Conservation (phyloP, 2,329 filamentous ascomycete species). For the Colletotrichum tofieldiae region DNA sequence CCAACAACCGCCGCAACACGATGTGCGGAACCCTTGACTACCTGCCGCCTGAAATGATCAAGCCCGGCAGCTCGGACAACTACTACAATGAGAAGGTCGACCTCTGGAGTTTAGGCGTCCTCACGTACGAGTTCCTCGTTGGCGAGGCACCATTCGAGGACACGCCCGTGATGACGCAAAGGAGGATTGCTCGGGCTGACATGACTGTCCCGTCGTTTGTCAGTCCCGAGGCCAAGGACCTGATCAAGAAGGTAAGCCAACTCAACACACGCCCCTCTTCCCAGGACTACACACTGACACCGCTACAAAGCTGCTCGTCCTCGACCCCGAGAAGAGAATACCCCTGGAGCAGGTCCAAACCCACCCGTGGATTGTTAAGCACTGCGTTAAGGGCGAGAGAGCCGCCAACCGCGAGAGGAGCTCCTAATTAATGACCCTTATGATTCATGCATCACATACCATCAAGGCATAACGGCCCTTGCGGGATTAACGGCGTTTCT, state of each 20-base stretch:
- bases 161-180: conserved; percentile 92
- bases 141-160: conserved; percentile 98
- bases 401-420: conserved; percentile 66
- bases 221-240: conserved; percentile 88
- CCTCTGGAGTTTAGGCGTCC: conserved; percentile 93
- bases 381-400: conserved; percentile 81
- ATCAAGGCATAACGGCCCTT: conserved; percentile 42
- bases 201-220: conserved; percentile 95
- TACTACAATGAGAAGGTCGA: conserved; percentile 97
- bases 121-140: conserved; percentile 96
- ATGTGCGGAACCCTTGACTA: conserved; percentile 99
- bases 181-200: conserved; percentile 88
- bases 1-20: conserved; percentile 92
- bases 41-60: conserved; percentile 97
- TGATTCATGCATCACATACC: conserved; percentile 44
- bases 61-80: conserved; percentile 84
- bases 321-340: conserved; percentile 95
- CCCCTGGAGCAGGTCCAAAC: conserved; percentile 88
- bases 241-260: conserved; percentile 86
- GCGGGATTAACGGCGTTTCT: conserved; percentile 45
- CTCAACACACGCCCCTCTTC: not conserved
- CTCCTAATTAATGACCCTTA: conserved; percentile 46
- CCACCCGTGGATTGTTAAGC: conserved; percentile 98
- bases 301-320: conserved; percentile 80
- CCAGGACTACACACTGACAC: conserved; percentile 37